Evolutionary conservation across 2,329 filamentous ascomycete genomes (phyloP).

Genomic region (Ophiostoma sp.): DNA sequence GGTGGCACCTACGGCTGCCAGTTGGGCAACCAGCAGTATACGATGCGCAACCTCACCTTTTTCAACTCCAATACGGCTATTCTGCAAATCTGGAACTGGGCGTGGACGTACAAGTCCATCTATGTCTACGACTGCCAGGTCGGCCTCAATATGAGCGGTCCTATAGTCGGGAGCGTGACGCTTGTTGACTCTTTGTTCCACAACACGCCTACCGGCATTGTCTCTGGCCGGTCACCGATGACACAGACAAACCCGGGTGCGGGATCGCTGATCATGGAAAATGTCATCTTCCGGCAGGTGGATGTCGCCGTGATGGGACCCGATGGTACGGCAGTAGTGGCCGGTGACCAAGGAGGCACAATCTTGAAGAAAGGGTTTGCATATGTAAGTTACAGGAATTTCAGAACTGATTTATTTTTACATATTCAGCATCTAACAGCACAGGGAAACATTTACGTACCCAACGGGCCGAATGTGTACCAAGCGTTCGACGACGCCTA

Average conservation of each 20-base stretch:
- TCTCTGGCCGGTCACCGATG: slow-evolving; percentile 48
- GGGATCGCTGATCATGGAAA: slow-evolving; percentile 46
- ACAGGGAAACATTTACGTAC: slow-evolving; percentile 62
- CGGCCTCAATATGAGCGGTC: slow-evolving; percentile 64
- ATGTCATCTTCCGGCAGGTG: slow-evolving; percentile 42
- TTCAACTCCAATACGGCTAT: slow-evolving; percentile 61
- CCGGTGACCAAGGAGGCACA: slow-evolving; percentile 43
- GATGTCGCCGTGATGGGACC: slow-evolving; percentile 41
- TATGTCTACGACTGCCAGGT: slow-evolving; percentile 58
- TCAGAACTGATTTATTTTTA: not conserved
- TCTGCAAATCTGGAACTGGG: slow-evolving; percentile 70
- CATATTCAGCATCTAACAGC: not conserved
- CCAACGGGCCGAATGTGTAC: slow-evolving; percentile 41
- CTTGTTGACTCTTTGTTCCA: slow-evolving; percentile 68
- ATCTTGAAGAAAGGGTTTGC: slow-evolving; percentile 52
- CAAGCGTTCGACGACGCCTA: slow-evolving; percentile 39
- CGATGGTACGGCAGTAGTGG: slow-evolving; percentile 43
- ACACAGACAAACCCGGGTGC: slow-evolving; percentile 36
- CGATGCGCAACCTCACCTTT: slow-evolving; percentile 63
- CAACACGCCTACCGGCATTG: slow-evolving; percentile 67
- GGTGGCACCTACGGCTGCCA: slow-evolving; percentile 58
- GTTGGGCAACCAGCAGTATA: slow-evolving; percentile 65
- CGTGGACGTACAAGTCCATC: slow-evolving; percentile 66
- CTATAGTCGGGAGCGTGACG: slow-evolving; percentile 68
- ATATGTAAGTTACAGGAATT: slow-evolving; percentile 26